These are phyloP conservation scores for Taiozyma onychis DNA, from an alignment of 1,139 yeast genomes.

Conservation along the genomic window DNA sequence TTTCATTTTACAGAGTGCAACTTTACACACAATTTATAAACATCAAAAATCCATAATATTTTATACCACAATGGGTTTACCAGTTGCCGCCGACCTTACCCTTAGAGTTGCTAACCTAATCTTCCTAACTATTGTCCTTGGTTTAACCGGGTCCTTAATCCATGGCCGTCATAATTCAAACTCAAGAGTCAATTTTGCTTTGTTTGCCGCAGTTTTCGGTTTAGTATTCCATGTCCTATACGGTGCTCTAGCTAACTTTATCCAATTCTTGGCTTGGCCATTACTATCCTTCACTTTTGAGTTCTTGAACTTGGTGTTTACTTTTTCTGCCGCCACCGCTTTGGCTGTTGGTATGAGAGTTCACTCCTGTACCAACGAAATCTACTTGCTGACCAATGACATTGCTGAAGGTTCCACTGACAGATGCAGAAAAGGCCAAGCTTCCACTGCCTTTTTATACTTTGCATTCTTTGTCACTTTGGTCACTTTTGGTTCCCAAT, in stretches of 20 bases:
- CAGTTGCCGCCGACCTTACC: conserved; percentile 2
- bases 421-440: conserved; percentile 96
- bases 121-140: conserved; percentile 72
- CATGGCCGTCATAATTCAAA: conserved; percentile 55
- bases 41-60: too few species aligned
- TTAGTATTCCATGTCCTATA: conserved; percentile 73
- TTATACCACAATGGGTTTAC: conserved; percentile 3
- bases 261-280: conserved; percentile 85
- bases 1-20: too few species aligned
- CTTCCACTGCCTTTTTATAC: conserved; percentile 84
- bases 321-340: conserved; percentile 92
- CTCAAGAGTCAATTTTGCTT: conserved; percentile 84
- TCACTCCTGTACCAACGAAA: conserved; percentile 75
- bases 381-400: conserved; percentile 57
- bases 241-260: conserved; percentile 72
- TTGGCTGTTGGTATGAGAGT: conserved; percentile 83
- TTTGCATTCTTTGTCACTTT: conserved; percentile 75
- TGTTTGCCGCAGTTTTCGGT: conserved; percentile 85
- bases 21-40: too few species aligned
- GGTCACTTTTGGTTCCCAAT: conserved; percentile 60
- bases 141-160: conserved; percentile 80
- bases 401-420: conserved; percentile 70
- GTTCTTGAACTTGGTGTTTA: conserved; percentile 83
- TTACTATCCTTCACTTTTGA: conserved; percentile 67
- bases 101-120: conserved; percentile 51